phyloP scores from a whole-genome alignment of 805 yeast genomes.

The Ogataea siamensis region DNA sequence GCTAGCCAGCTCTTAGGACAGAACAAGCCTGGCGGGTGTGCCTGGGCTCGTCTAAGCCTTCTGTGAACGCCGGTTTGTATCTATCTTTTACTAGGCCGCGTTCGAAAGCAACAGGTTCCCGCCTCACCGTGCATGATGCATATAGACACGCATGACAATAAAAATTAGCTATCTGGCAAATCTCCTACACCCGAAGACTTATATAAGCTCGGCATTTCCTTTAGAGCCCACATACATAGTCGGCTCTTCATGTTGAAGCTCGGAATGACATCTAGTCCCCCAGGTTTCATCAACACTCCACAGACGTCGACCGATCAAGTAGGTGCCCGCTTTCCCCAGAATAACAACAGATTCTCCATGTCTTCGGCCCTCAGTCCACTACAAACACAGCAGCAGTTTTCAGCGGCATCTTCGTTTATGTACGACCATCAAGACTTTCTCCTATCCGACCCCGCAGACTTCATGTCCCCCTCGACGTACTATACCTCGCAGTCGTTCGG shows the following conservation, averaged over 20 bases:
- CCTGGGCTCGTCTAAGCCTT: too few species aligned
- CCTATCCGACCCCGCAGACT: not conserved
- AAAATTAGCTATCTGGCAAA: not conserved
- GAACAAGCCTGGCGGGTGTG: too few species aligned
- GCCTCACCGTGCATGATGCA: slow-evolving; percentile 2
- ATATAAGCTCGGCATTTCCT: not conserved
- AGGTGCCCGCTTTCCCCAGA: not conserved
- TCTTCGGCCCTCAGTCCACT: not conserved
- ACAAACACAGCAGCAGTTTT: not conserved
- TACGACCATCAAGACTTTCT: not conserved
- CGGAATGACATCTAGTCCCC: slow-evolving; percentile 2
- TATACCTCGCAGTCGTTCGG: not conserved
- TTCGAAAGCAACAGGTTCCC: not conserved
- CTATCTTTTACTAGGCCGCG: too few species aligned
- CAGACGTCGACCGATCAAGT: not conserved
- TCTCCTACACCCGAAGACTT: not conserved
- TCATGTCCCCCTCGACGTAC: not conserved
- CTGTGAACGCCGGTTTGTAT: too few species aligned
- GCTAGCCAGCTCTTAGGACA: too few species aligned
- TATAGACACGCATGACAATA: not conserved
- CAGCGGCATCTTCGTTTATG: not conserved
- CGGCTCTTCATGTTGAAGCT: slow-evolving; percentile 2
- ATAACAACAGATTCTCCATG: not conserved
- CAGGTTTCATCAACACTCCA: not conserved
- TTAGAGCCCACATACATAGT: not conserved